phyloP scores from a whole-genome alignment of 2,329 filamentous ascomycete species.

The Colletotrichum cordylinicola region DNA sequence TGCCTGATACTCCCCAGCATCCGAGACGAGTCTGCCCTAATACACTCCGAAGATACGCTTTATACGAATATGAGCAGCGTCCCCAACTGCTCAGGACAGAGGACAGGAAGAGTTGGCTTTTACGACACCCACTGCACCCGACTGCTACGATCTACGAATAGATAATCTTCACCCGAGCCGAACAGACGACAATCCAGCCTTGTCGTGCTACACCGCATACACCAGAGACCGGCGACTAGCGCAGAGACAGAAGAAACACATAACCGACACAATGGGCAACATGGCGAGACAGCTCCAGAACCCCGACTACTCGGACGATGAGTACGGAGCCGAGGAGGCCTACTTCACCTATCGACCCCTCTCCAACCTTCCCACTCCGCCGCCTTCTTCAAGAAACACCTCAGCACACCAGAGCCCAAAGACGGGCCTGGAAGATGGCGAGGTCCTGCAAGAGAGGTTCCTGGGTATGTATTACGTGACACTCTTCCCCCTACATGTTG shows the following conservation, averaged over 20 bases:
- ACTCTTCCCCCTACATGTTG: neutral
- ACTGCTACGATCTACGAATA: conserved; percentile 13
- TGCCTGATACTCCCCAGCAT: neutral
- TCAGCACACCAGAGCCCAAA: conserved; percentile 49
- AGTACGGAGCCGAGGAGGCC: conserved; percentile 55
- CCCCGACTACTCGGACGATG: conserved; percentile 40
- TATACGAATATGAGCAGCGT: conserved; percentile 24
- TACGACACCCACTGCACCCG: conserved; percentile 7
- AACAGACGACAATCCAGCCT: neutral
- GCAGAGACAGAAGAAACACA: neutral
- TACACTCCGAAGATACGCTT: neutral
- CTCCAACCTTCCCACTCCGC: conserved; percentile 72
- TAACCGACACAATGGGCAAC: conserved; percentile 20
- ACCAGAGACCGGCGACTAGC: neutral
- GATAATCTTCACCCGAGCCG: neutral
- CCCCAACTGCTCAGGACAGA: conserved; percentile 23
- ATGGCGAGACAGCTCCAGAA: conserved; percentile 19
- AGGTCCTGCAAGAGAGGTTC: conserved; percentile 43
- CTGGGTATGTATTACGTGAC: conserved; percentile 37
- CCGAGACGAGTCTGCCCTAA: neutral
- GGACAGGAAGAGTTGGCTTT: conserved; percentile 25
- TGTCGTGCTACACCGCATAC: neutral
- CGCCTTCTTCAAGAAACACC: conserved; percentile 56
- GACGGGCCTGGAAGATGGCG: conserved; percentile 48
- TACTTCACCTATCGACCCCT: conserved; percentile 72